Base-by-base conservation (phyloP, 2,329 filamentous ascomycete genomes). In the Sporothrix brasiliensis region DNA sequence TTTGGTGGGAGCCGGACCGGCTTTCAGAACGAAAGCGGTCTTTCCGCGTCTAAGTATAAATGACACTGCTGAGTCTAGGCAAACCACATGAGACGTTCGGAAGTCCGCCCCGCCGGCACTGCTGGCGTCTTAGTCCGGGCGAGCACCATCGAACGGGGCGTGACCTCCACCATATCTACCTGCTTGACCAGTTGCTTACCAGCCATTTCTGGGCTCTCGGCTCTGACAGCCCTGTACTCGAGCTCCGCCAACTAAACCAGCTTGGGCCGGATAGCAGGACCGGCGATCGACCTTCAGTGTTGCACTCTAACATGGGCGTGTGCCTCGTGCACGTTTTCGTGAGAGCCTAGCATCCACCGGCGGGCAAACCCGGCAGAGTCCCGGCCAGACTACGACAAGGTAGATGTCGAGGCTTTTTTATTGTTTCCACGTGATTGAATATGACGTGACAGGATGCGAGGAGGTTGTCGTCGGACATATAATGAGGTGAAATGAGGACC, bases 261-360 rank as follows among this genome's bases (percentile, higher is more conserved):
- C 30, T 16, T 27, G 34, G 41, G 39, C 41, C 67, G 67, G 67
- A 39, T 61, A 60, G 54, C 30, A 69, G 67, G 67, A 69, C 67
- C 67, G 67, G 53, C 24, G 54, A 60, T 24, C 44, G 41, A 30
- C 61, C 44, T 50, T 39, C 63, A 52, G 30, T 52, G 63, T 52
- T 66, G 63, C 47, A 50, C 63, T 66, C 63, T 34, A 10, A 47
- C 19, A 9, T 39, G 10, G 10, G 44, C 47, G 63, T 66, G 61
- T 50, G 61, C 61, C 61, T 66, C 61, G 44, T 66, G 61, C 44
- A 27, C 60, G 11, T 34, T 30, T 49, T 49, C 21, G 21, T 50
- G 61, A 24, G 6, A 16, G 5, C 61, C 14, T 21, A 7, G 21
- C n/a, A 24, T 47, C 60, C 41, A 14, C 44, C 61, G 61, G 44